Base-by-base conservation (phyloP, 1,284 basidiomycete genomes). In the Moniliophthora roreri region DNA sequence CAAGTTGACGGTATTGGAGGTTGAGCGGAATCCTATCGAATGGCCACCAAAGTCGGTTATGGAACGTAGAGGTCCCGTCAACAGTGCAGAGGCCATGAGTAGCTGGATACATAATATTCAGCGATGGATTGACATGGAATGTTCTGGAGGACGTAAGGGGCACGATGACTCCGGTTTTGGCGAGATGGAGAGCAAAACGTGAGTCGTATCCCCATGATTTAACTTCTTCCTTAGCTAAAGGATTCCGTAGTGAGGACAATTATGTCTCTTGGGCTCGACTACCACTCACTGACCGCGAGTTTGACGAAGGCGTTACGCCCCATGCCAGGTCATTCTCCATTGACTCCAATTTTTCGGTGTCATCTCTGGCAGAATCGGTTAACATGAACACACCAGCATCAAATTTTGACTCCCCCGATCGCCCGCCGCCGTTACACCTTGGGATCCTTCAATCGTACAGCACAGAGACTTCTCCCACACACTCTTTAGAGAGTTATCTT, bases 21-120 rank as follows among this genome's bases (percentile, higher is more conserved):
- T 93, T 8, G 95, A 97, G 62, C 85, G 88, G 59, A 98, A 98
- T 65, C 93, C 93, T 1, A 79, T 98, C 36, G 87, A 93, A 68
- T 98, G 95, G 94, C 96, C 96, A 1, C 85, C 87, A 20, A 80
- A 73, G 61, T 56, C 66, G 57, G 73, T 84, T 6, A 68, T 87
- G 63, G 77, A 80, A 50, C 63, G 69, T 4, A 65, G 68, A 16
- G 69, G 62, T 36, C 69, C 70, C 41, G 66, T 71, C 26, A 79
- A 81, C 50, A 78, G 18, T 28, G 26, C 84, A 48, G 69, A 76
- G 51, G 76, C 73, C 46, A 81, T 86, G 76, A 79, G 76, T 60
- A 80, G 82, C 35, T 95, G 93, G 88, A 84, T 96, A 50, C 73
- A 73, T 37, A 73, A 72, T 53, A 65, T 97, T 57, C 87, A 90